phyloP scores from a whole-genome alignment of 2,329 filamentous ascomycete genomes.

The Coniochaeta sp. region DNA sequence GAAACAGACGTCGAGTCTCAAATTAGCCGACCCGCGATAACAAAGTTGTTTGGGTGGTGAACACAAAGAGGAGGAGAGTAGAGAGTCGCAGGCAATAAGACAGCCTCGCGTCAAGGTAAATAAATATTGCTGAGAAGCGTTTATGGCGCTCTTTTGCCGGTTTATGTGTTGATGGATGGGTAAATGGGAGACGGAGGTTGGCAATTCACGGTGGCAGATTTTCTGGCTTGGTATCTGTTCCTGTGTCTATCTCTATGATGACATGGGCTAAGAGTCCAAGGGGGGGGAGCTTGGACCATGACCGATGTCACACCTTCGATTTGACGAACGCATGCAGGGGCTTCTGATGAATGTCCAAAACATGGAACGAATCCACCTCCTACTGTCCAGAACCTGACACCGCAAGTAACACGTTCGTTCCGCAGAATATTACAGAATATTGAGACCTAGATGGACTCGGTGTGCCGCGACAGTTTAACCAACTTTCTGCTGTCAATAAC shows the following conservation, averaged over 20 bases:
- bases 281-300: constrained; percentile 1
- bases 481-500: background rate
- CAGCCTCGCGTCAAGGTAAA: background rate
- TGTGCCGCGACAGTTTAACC: background rate
- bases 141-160: background rate
- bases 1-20: background rate
- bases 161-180: background rate
- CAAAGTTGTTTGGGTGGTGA: background rate
- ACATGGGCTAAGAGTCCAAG: background rate
- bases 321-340: background rate
- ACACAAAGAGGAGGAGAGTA: background rate
- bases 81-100: background rate
- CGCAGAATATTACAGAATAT: background rate
- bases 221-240: background rate
- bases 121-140: background rate
- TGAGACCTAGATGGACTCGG: too few species aligned
- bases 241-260: background rate
- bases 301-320: constrained; percentile 1
- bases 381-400: background rate
- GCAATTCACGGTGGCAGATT: background rate
- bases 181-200: background rate
- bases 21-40: background rate
- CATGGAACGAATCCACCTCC: background rate
- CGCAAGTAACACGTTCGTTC: background rate
- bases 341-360: background rate